These are phyloP conservation scores for Chrysanthemum seticuspe DNA, from an alignment of 129 eudicot species.

Conservation along the genomic window DNA sequence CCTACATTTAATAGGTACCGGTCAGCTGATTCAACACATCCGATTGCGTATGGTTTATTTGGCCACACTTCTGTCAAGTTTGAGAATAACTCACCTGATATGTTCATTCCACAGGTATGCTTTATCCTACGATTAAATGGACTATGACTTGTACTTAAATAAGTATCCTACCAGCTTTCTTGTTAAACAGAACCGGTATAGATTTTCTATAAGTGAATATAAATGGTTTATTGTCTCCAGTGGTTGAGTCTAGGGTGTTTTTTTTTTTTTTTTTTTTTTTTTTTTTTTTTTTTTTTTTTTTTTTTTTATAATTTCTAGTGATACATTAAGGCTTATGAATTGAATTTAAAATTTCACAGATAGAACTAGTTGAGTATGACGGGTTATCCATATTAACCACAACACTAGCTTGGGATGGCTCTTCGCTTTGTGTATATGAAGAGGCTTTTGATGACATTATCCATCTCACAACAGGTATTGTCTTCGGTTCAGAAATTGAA, in stretches of 20 bases:
- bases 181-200: too few species aligned
- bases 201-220: too few species aligned
- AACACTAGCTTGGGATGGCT: constrained; percentile 66
- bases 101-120: constrained; percentile 66
- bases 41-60: constrained; percentile 65
- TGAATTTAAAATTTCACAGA: constrained; percentile 28
- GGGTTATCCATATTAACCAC: constrained; percentile 56
- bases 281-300: neutral
- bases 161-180: too few species aligned
- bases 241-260: too few species aligned
- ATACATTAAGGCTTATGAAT: constrained; percentile 8
- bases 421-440: constrained; percentile 38
- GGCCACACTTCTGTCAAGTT: constrained; percentile 39
- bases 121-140: too few species aligned
- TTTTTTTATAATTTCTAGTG: neutral
- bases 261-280: constrained; percentile 3
- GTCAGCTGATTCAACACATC: constrained; percentile 45
- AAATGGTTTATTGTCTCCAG: too few species aligned
- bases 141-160: too few species aligned
- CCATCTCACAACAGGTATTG: constrained; percentile 61
- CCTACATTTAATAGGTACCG: constrained; percentile 55
- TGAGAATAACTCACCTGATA: constrained; percentile 46
- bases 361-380: constrained; percentile 55
- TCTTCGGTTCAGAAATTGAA: constrained; percentile 11
- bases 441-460: constrained; percentile 59